Conservation (phyloP, 2,329 filamentous ascomycete species). For the Paecilomyces dactylethromorphus region DNA sequence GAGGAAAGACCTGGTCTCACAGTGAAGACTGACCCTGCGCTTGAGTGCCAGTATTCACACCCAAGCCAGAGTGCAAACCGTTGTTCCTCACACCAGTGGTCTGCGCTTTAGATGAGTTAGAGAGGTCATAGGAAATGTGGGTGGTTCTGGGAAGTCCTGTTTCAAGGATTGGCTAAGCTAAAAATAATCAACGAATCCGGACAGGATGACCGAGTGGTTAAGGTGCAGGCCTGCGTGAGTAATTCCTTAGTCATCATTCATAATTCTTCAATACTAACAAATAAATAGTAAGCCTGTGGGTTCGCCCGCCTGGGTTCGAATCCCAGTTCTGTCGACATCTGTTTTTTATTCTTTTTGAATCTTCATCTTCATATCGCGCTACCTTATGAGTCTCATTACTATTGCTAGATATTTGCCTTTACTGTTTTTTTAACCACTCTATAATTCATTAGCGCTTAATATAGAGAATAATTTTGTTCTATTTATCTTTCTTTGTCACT, state of each 20-base stretch:
- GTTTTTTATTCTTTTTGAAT: background rate
- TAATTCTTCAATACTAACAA: background rate
- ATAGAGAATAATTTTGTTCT: no score
- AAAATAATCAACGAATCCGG: slow-evolving; percentile 2
- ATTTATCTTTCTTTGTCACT: no score
- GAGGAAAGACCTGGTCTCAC: background rate
- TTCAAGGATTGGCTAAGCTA: no score
- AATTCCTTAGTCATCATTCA: background rate
- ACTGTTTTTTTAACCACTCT: no score
- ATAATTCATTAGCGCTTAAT: no score
- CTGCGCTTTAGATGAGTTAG: slow-evolving; percentile 14
- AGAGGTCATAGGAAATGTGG: slow-evolving; percentile 12
- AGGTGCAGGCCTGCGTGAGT: background rate
- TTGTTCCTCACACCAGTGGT: slow-evolving; percentile 15
- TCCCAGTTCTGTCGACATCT: background rate
- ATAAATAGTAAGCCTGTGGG: background rate
- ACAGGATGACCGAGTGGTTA: slow-evolving; percentile 5
- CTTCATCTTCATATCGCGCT: no score
- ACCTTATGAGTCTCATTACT: no score
- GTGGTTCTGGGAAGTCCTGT: slow-evolving; percentile 4
- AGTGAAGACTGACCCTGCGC: background rate
- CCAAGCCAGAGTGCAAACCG: slow-evolving; percentile 7
- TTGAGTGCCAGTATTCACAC: slow-evolving; percentile 3
- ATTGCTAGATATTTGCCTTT: no score
- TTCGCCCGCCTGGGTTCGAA: background rate